Evolutionary conservation across 192 early-diverging fungal species (phyloP).

Genomic region (Jimgerdemannia lactiflua): DNA sequence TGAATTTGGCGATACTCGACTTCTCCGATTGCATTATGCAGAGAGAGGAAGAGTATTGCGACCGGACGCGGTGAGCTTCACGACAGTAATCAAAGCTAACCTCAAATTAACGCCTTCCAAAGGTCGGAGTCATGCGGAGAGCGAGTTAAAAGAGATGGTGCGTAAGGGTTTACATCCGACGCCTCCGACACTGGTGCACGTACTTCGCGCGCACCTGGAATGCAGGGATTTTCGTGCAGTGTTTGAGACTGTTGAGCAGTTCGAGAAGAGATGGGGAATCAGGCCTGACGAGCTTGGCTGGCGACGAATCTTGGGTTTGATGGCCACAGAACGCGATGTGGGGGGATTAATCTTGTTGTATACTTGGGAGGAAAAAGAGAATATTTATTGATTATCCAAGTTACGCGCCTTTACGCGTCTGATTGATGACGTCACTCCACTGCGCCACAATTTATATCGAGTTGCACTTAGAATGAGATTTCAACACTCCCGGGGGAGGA

Average conservation of each 20-base stretch:
- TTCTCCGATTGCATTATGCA: background rate
- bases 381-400: too few relatives aligned
- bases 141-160: background rate
- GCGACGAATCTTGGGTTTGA: background rate
- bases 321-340: background rate
- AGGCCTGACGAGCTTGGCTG: background rate
- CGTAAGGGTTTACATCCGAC: background rate
- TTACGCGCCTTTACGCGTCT: too few relatives aligned
- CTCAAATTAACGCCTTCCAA: background rate
- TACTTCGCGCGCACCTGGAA: background rate
- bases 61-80: background rate
- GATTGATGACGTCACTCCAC: too few relatives aligned
- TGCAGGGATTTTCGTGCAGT: background rate
- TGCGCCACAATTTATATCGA: too few relatives aligned
- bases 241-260: background rate
- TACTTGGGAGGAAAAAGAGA: too few relatives aligned
- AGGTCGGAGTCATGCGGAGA: background rate
- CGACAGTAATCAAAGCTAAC: background rate
- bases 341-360: background rate
- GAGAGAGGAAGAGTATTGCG: background rate
- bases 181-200: background rate
- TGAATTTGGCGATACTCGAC: background rate
- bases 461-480: too few relatives aligned
- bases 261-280: background rate
- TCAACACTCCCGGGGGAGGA: too few relatives aligned